A percentile compares a stretch with the other conserved stretches of the same genome.
These are phyloP conservation scores for Trichoderma endophyticum DNA, from an alignment of 2,329 filamentous ascomycete species.

Conservation along the genomic window DNA sequence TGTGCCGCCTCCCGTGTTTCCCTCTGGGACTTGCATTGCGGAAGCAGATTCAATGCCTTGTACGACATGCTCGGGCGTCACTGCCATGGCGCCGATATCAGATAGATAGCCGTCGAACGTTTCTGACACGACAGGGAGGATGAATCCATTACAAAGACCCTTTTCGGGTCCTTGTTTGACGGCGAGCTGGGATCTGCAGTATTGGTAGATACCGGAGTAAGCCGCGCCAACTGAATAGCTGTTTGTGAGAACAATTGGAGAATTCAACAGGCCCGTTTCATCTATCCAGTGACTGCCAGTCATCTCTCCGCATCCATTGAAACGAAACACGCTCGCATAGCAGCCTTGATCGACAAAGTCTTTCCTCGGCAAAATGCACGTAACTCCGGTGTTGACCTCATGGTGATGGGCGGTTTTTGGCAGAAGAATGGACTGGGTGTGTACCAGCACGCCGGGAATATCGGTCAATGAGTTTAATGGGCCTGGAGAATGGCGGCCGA, in stretches of 20 bases:
- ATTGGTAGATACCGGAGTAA: constrained; percentile 50
- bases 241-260: constrained; percentile 56
- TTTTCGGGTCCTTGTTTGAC: constrained; percentile 39
- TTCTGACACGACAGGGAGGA: constrained; percentile 55
- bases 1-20: constrained; percentile 59
- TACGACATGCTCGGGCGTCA: constrained; percentile 50
- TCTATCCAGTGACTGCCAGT: constrained; percentile 57
- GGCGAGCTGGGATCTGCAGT: constrained; percentile 35
- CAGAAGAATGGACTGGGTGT: constrained; percentile 39
- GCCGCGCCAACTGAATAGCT: constrained; percentile 49
- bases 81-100: constrained; percentile 51
- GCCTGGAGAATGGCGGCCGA: constrained; percentile 41
- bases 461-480: constrained; percentile 46
- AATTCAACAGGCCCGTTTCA: constrained; percentile 53
- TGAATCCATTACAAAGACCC: constrained; percentile 46
- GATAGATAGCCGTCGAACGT: constrained; percentile 59
- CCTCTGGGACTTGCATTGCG: constrained; percentile 51
- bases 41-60: constrained; percentile 49
- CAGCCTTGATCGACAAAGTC: constrained; percentile 42
- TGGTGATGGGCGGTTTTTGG: not conserved
- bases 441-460: constrained; percentile 41
- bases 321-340: constrained; percentile 48
- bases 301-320: constrained; percentile 59
- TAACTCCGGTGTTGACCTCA: constrained; percentile 43
- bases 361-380: constrained; percentile 42